Base-by-base conservation (phyloP, 1,139 yeast genomes). In the Diutina pseudorugosa region DNA sequence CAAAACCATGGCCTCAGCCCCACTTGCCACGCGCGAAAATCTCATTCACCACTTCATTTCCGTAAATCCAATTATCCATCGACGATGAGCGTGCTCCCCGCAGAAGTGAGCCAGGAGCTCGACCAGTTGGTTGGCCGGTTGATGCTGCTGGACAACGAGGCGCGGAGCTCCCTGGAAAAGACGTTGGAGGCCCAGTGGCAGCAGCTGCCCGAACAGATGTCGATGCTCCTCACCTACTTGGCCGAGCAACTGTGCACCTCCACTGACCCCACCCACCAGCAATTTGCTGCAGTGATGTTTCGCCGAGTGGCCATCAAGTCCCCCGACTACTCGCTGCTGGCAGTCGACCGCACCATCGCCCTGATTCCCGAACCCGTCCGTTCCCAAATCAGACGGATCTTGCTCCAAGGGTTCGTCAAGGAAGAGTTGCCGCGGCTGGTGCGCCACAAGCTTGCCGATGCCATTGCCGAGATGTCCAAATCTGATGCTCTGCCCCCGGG, bases 371-470 rank as follows among this genome's bases (percentile, higher is more conserved):
- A 76, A 44, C 77, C 75, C 9, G 85, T 82, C 1, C 75, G 80
- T 56, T 66, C 64, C 41, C 87, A 85, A 62, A 81, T 91, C 54
- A 80, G 95, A 60, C 60, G 72, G 16, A 73, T 80, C 41, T 76
- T 93, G 51, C 73, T 91, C 58, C 76, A 77, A 53, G 98, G 97
- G 12, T 88, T 93, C 59, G 65, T 78, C 5, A 85, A 83, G 63
- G 72, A 85, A 21, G 80, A 80, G 56, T 79, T 77, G 57, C 49
- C 20, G 19, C 6, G 3, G 7, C 40, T 25, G 40, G 91, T 90
- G 41, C 83, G 98, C 65, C 97, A 91, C 66, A 93, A 93, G 65
- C 73, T 93, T 53, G 83, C 96, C 4, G 98, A 93, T 70, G 95
- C 96, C 4, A 86, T 93, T 54, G 88, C 98, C 1, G 98, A 91